A percentile compares a stretch with the other conserved stretches of the same genome.
Conservation (phyloP, 164 flowering plant species). For the Vitis labrusca region DNA sequence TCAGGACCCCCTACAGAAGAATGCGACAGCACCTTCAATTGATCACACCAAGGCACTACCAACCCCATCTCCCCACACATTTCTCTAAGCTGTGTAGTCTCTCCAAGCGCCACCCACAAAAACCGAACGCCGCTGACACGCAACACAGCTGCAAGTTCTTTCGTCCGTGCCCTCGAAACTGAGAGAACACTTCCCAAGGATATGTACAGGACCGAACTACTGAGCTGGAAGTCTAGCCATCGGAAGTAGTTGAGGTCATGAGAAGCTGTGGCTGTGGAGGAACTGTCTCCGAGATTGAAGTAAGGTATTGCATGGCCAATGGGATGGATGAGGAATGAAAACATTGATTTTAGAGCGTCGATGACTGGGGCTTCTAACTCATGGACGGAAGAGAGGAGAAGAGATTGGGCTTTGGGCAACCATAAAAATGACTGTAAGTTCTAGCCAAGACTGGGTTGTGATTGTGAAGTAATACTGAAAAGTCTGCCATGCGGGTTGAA, state of each 20-base stretch:
- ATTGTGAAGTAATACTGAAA: conserved; percentile 26
- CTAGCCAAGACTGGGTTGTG: not conserved
- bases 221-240: conserved; percentile 53
- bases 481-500: conserved; percentile 35
- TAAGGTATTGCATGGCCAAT: conserved; percentile 51
- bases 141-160: conserved; percentile 38
- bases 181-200: conserved; percentile 45
- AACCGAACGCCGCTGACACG: conserved; percentile 27
- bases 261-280: not conserved
- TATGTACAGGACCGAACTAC: conserved; percentile 37
- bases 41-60: conserved; percentile 9
- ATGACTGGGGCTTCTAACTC: conserved; percentile 49
- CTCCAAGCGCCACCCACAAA: conserved; percentile 27
- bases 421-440: conserved; percentile 10
- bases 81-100: not conserved
- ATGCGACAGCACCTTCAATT: conserved; percentile 6
- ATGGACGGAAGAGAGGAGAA: conserved; percentile 37
- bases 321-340: conserved; percentile 34
- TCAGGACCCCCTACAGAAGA: too few species aligned
- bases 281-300: conserved; percentile 5
- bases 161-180: conserved; percentile 30
- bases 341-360: conserved; percentile 24
- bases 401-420: conserved; percentile 38
- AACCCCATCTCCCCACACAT: not conserved
- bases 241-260: conserved; percentile 9